A percentile compares a stretch with the other conserved stretches of the same genome.
Conservation (phyloP, 345 rosid genomes). For the Heritiera littoralis region DNA sequence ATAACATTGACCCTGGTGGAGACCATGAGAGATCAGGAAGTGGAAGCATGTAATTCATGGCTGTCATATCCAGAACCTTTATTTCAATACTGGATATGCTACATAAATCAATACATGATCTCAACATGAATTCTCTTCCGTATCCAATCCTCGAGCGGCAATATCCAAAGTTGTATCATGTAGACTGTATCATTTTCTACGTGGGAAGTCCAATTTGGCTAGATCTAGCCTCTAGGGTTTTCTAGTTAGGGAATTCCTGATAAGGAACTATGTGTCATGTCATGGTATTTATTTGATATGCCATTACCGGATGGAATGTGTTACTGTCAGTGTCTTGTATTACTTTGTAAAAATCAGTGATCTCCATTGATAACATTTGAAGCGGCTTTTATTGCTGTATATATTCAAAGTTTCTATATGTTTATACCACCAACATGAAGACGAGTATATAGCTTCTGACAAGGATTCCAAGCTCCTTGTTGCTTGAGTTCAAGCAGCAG, state of each 20-base stretch:
- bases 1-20: conserved; percentile 12
- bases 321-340: conserved; percentile 1
- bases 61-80: too few relatives aligned
- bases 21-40: conserved; percentile 25
- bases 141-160: too few relatives aligned
- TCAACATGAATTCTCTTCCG: too few relatives aligned
- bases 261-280: conserved; percentile 11
- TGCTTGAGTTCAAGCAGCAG: background rate
- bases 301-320: conserved; percentile 5
- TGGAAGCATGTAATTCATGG: conserved; percentile 10
- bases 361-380: background rate
- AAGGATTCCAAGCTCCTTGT: background rate
- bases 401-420: background rate
- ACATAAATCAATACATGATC: too few relatives aligned
- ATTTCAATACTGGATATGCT: too few relatives aligned
- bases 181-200: background rate
- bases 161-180: too few relatives aligned
- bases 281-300: conserved; percentile 13
- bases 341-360: background rate
- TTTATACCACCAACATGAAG: background rate
- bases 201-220: background rate
- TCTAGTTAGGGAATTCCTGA: conserved; percentile 6
- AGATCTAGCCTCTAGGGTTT: conserved; percentile 36
- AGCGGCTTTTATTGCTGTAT: background rate
- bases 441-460: background rate